Base-by-base conservation (phyloP, 805 yeast species). In the Kodamaea jinghongensis region DNA sequence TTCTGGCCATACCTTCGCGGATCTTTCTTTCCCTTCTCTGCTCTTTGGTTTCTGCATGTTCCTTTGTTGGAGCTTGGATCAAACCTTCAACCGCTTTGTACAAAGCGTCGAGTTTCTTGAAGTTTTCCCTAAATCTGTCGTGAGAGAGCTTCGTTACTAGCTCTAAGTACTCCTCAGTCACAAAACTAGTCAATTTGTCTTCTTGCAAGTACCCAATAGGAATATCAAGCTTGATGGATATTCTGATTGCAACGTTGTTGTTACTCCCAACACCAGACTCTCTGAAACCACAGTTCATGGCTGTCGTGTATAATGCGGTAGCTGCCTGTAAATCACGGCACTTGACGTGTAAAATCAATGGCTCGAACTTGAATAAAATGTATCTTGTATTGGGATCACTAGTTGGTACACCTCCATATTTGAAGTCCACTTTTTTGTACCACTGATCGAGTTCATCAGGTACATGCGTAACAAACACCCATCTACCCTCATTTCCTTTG, bases 221-320 rank as follows among this genome's bases (percentile, higher is more conserved):
- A 0, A 81, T 70, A 55, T 88, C 96, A 16, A 88, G 58, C 45
- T 78, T 77, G 42, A 88, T 79, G 4, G 87, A 79, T 1, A 79
- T 83, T 47, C 96, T 68, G 13, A 88, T 75, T 0, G 89, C 96
- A 5, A 88, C 95, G 9, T 83, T 69, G 49, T 79, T 76, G 51
- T 87, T 86, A 22, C 81, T 71, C 6, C 95, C 95, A 33, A 88
- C 86, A 1, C 96, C 96, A 22, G 86, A 75, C 58, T 88, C 96
- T 52, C 96, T 71, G 53, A 83, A 88, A 2, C 96, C 96, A 61
- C 93, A 83, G 2, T 75, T 73, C 86, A 87, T 82, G 0, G 95
- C 95, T 1, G 76, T 61, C 27, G 80, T 76, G 47, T 81, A 86
- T 8, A 88, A 58, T 28, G 61, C 61, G n/a, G 73, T 68, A 0